Conservation (phyloP, 371 early-diverging fungal genomes). For the Mucor racemosus region DNA sequence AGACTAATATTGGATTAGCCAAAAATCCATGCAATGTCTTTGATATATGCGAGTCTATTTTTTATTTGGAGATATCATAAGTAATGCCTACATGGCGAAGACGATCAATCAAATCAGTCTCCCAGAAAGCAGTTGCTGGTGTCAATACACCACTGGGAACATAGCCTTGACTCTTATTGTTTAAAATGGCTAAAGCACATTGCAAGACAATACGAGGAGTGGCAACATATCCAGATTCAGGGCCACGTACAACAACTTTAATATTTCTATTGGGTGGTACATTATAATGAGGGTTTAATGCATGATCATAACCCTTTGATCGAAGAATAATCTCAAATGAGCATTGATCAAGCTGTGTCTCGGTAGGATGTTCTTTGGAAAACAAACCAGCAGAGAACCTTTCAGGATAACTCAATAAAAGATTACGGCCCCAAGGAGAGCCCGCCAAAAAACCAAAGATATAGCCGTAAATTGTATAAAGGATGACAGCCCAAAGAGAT, state of each 20-base stretch:
- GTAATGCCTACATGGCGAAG: slow-evolving; percentile 59
- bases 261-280: slow-evolving; percentile 49
- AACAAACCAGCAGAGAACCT: slow-evolving; percentile 59
- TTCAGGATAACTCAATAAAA: slow-evolving; percentile 64
- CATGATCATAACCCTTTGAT: slow-evolving; percentile 54
- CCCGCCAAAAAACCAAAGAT: slow-evolving; percentile 58
- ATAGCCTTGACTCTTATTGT: slow-evolving; percentile 35
- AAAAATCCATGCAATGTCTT: neutral
- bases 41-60: neutral
- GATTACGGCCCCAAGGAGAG: slow-evolving; percentile 59
- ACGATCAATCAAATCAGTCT: slow-evolving; percentile 58
- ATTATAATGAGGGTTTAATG: slow-evolving; percentile 15
- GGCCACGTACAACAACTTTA: slow-evolving; percentile 58
- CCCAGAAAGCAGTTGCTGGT: slow-evolving; percentile 65
- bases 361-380: slow-evolving; percentile 62
- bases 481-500: slow-evolving; percentile 48
- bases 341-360: slow-evolving; percentile 58
- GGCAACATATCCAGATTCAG: slow-evolving; percentile 69
- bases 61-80: slow-evolving; percentile 42
- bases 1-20: too few relatives aligned
- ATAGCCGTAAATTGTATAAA: slow-evolving; percentile 38
- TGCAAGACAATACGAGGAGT: slow-evolving; percentile 65
- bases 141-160: slow-evolving; percentile 67
- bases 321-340: slow-evolving; percentile 60
- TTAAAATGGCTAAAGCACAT: slow-evolving; percentile 55